Base-by-base conservation (phyloP, 441 rosid species). In the Aquilaria agallochum region DNA sequence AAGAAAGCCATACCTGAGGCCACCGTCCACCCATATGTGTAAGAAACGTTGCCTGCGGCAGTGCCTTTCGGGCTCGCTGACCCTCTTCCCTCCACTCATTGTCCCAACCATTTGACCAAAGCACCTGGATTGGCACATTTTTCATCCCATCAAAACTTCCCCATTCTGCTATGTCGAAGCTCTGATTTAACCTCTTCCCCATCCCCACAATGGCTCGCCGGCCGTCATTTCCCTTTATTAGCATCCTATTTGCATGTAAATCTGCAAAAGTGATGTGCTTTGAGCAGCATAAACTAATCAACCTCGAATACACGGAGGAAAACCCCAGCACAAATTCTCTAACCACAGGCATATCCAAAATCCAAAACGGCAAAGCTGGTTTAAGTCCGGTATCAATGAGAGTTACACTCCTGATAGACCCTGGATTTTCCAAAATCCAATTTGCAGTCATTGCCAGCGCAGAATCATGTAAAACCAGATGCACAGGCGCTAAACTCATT, bases 381-480 rank as follows among this genome's bases (percentile, higher is more conserved):
- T 61, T 84, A 13, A 67, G 7, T 31, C 90, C 81, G 1, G 92
- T 67, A 72, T 94, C 99, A 12, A 94, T 33, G 46, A 94, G 90
- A 4, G 93, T 89, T 51, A 94, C 50, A 70, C 97, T 94, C 60
- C 83, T 84, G 20, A 94, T 64, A 9, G n/a, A 69, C 2, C 56
- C 76, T 8, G 83, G 59, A 66, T 84, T 94, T 80, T 84, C 80
- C 33, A 73, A 70, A 55, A 90, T 69, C 99, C 97, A 93, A 57
- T 76, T 81, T 3, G 92, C 89, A 69, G 77, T 79, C 83, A 90
- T 78, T 20, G 69, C 69, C 60, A 94, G 71, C 71, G 95, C 90
- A 32, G 96, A 83, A 80, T 94, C 98, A 55, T 94, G 98, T 45
- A 94, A 76, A 73, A 94, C 88, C 78, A 93, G 74, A 83, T 93